Conservation (phyloP, 768 basidiomycete species). For the Boletus rubropictus region DNA sequence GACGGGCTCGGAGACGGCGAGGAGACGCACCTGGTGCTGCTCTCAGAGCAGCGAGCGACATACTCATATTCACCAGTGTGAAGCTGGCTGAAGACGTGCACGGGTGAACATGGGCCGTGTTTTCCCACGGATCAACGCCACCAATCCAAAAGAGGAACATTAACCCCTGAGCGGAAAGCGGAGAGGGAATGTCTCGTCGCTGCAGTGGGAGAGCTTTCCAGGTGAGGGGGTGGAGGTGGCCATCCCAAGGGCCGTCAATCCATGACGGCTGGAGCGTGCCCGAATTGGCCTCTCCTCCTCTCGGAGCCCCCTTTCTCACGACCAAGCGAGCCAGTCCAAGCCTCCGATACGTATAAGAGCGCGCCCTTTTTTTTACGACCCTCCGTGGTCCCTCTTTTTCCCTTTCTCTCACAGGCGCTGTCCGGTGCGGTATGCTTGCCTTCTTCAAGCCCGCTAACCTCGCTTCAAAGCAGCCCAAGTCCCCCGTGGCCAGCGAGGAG, state of each 20-base stretch:
- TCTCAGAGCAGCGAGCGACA: conserved; percentile 44
- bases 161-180: conserved; percentile 10
- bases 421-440: conserved; percentile 15
- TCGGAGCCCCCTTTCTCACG: conserved; percentile 25
- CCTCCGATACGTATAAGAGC: conserved; percentile 26
- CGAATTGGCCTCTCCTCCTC: background rate
- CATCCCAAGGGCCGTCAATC: background rate
- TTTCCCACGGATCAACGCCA: conserved; percentile 12
- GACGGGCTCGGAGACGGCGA: conserved; percentile 30
- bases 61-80: no score
- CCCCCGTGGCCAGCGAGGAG: background rate
- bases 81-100: no score
- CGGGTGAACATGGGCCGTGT: background rate
- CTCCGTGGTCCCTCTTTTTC: background rate
- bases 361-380: conserved; percentile 4
- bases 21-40: conserved; percentile 29
- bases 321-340: conserved; percentile 11
- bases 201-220: no score
- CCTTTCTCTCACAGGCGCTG: background rate
- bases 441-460: conserved; percentile 20
- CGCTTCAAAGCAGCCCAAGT: conserved; percentile 8
- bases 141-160: background rate
- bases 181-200: background rate
- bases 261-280: background rate
- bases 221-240: no score